A percentile compares a stretch with the other conserved stretches of the same genome.
phyloP scores from a whole-genome alignment of 441 rosid genomes.

The Caryocar brasiliense region DNA sequence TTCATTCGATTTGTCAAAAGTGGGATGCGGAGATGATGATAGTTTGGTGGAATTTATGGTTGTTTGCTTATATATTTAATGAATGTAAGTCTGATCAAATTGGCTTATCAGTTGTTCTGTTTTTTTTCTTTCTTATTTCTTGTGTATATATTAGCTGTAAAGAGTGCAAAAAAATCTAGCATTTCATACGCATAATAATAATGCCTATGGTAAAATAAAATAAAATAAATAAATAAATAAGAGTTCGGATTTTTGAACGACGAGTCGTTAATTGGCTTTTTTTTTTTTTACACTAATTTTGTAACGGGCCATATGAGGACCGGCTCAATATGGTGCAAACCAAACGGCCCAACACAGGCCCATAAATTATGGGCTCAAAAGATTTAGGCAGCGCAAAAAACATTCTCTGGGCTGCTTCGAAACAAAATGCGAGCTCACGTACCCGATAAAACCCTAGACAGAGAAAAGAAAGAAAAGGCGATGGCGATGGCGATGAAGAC shows the following conservation, averaged over 20 bases:
- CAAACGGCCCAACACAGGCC: not conserved
- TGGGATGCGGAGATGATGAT: conserved; percentile 6
- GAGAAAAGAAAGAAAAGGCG: not conserved
- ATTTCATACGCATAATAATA: too few relatives aligned
- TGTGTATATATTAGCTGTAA: too few relatives aligned
- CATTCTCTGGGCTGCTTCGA: too few relatives aligned
- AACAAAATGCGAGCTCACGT: not conserved
- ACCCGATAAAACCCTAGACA: conserved; percentile 11
- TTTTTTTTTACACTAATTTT: too few relatives aligned
- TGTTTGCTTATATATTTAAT: not conserved
- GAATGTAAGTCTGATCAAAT: not conserved
- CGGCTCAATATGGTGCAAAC: too few relatives aligned
- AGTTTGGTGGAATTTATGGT: not conserved
- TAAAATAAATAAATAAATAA: too few relatives aligned
- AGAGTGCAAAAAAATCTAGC: too few relatives aligned
- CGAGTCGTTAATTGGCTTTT: too few relatives aligned
- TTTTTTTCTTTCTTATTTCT: not conserved
- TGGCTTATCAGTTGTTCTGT: not conserved
- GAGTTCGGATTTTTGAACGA: too few relatives aligned
- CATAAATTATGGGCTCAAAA: not conserved
- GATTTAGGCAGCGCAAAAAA: too few relatives aligned
- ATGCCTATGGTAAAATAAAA: too few relatives aligned
- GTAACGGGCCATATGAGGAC: too few relatives aligned
- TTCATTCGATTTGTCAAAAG: not conserved
- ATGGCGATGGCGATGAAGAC: not conserved